Evolutionary conservation across 2,329 filamentous ascomycete genomes (phyloP).

Genomic region (Aspergillus sp.): DNA sequence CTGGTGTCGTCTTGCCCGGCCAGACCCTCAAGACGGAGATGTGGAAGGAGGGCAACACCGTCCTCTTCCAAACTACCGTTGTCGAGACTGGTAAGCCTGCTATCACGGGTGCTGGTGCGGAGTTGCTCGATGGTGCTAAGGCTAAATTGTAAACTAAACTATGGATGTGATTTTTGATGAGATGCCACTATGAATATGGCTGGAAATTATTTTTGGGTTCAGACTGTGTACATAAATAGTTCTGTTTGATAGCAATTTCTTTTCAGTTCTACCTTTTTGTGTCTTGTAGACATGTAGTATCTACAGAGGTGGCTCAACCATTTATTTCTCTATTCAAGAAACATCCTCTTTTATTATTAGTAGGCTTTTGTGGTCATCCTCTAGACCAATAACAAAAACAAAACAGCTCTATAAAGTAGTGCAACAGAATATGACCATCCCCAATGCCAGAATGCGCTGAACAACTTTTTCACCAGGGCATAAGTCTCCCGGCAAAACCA

Average conservation of each 20-base stretch:
- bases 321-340: not conserved
- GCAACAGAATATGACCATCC: not conserved
- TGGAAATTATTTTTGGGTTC: not conserved
- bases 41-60: slow-evolving; percentile 81
- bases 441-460: not conserved
- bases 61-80: slow-evolving; percentile 84
- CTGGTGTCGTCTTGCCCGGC: slow-evolving; percentile 78
- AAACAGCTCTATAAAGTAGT: not conserved
- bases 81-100: slow-evolving; percentile 91
- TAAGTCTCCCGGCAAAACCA: not conserved
- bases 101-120: slow-evolving; percentile 76
- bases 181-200: slow-evolving; percentile 6
- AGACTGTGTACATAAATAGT: slow-evolving; percentile 3
- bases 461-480: too few species aligned
- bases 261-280: not conserved
- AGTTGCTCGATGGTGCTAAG: slow-evolving; percentile 60
- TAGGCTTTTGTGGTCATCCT: not conserved
- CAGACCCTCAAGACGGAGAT: slow-evolving; percentile 92
- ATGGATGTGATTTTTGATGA: not conserved
- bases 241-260: not conserved
- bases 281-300: not conserved
- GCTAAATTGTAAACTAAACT: slow-evolving; percentile 49
- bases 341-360: not conserved
- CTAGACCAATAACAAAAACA: not conserved
- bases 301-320: not conserved